Conservation (phyloP, 495 filamentous ascomycete genomes). For the Penicillium dipodomyicola region DNA sequence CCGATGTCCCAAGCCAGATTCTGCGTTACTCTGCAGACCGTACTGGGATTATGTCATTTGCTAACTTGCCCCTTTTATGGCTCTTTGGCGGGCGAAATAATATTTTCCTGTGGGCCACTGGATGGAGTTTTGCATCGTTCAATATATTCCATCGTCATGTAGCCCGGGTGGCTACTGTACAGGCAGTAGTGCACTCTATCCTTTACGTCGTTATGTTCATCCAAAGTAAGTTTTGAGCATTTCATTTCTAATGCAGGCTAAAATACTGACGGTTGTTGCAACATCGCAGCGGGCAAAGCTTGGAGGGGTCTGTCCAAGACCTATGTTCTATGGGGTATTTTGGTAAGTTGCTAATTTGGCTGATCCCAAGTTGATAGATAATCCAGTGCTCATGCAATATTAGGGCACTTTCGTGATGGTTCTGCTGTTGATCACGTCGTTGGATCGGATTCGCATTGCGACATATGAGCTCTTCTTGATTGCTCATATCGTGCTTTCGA, state of each 20-base stretch:
- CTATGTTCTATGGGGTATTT: slow-evolving; percentile 40
- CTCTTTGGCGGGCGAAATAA: slow-evolving; percentile 56
- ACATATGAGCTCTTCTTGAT: slow-evolving; percentile 56
- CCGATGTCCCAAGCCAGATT: slow-evolving; percentile 31
- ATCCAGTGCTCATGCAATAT: neutral
- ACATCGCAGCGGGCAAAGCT: slow-evolving; percentile 26
- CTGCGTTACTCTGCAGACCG: slow-evolving; percentile 50
- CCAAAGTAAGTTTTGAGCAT: slow-evolving; percentile 22
- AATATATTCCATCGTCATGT: slow-evolving; percentile 57
- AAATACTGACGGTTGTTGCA: neutral
- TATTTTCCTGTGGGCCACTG: slow-evolving; percentile 53
- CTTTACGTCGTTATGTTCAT: slow-evolving; percentile 35
- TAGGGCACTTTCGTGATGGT: slow-evolving; percentile 51
- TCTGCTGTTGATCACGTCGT: slow-evolving; percentile 43
- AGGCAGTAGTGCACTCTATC: slow-evolving; percentile 47
- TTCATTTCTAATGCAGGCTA: neutral
- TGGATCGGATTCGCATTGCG: slow-evolving; percentile 46
- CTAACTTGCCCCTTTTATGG: slow-evolving; percentile 51
- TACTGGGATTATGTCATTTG: slow-evolving; percentile 51
- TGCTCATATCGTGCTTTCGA: slow-evolving; percentile 51
- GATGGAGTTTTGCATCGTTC: slow-evolving; percentile 54
- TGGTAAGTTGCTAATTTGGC: slow-evolving; percentile 21
- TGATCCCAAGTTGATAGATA: neutral
- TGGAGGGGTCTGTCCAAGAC: slow-evolving; percentile 33
- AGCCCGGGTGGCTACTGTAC: slow-evolving; percentile 51